Base-by-base conservation (phyloP, 768 basidiomycete species). In the Termitomyces sp. region DNA sequence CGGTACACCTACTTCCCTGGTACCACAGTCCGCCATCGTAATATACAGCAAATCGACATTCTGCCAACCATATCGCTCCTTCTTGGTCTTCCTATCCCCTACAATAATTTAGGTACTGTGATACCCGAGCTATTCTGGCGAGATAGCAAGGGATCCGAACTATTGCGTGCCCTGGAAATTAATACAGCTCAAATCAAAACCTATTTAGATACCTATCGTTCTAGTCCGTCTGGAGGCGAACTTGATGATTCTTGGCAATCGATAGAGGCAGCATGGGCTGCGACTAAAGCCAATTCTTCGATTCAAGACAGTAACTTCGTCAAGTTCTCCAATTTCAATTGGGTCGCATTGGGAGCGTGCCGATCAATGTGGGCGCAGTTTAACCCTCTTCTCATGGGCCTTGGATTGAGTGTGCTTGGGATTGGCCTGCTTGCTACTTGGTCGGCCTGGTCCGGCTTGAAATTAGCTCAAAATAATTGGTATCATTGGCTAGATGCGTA, bases 351-450 rank as follows among this genome's bases (percentile, higher is more conserved):
- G 35, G 72, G 78, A 1, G 80, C 80, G 2, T 95, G 95, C 66
- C 87, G 95, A 7, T 71, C 81, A 13, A 84, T 98, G 55, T 99
- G 97, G 97, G 96, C 97, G 1, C 92, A 92, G 65, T 98, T 99
- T 77, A 91, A 94, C 62, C 76, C 87, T 3, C 65, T 81, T 1
- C 75, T 91, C 14, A 98, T 98, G 80, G 70, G 74, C 4, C 73
- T 88, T 28, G 97, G 96, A 0, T 70, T 96, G 10, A 63, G 70
- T 0, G 70, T 92, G 26, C 77, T 95, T 30, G 75, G 73, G 0
- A 68, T 86, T 24, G 77, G 85, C 33, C 68, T 86, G 0, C 64
- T 83, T 6, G 80, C 85, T 0, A 72, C 79, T 1, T 83, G 82
- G 76, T 73, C 77, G 0, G 62, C 88, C 0, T 92, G 85, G 68